Conservation (phyloP, 1,284 basidiomycete genomes). For the Cryptococcus sp. region DNA sequence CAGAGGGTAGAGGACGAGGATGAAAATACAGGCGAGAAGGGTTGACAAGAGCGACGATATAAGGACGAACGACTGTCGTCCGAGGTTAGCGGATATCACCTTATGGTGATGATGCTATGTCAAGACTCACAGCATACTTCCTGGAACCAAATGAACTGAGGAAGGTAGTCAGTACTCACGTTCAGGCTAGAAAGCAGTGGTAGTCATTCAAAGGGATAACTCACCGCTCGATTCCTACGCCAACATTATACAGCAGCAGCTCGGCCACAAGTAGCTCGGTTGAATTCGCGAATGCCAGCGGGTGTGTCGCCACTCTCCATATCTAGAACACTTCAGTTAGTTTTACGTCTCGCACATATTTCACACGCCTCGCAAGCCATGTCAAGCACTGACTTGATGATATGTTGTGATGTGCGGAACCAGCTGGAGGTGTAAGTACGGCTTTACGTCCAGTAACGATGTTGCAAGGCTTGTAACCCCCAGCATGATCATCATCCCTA, state of each 20-base stretch:
- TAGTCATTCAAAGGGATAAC: slow-evolving; percentile 11
- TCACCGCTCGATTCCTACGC: slow-evolving; percentile 68
- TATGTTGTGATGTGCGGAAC: slow-evolving; percentile 49
- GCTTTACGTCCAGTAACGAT: slow-evolving; percentile 78
- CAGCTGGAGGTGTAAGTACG: slow-evolving; percentile 75
- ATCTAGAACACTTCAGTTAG: slow-evolving; percentile 64
- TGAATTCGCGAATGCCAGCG: slow-evolving; percentile 75
- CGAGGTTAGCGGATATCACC: background rate
- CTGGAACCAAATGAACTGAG: slow-evolving; percentile 68
- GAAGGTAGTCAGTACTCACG: slow-evolving; percentile 4
- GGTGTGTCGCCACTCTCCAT: slow-evolving; percentile 74
- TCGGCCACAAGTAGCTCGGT: slow-evolving; percentile 77
- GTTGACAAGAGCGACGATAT: slow-evolving; percentile 65
- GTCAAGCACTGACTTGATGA: slow-evolving; percentile 44
- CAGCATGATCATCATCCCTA: slow-evolving; percentile 71
- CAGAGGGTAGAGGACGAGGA: slow-evolving; percentile 62
- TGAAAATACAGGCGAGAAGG: slow-evolving; percentile 61
- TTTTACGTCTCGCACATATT: too few relatives aligned
- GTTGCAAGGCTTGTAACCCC: slow-evolving; percentile 67
- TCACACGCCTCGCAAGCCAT: too few relatives aligned
- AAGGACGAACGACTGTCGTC: slow-evolving; percentile 67
- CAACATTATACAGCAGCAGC: slow-evolving; percentile 69
- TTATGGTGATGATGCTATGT: background rate
- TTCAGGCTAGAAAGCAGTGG: background rate
- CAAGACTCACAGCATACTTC: slow-evolving; percentile 74